Conservation (phyloP, 129 eudicot genomes). For the Ambrosia artemisiifolia region DNA sequence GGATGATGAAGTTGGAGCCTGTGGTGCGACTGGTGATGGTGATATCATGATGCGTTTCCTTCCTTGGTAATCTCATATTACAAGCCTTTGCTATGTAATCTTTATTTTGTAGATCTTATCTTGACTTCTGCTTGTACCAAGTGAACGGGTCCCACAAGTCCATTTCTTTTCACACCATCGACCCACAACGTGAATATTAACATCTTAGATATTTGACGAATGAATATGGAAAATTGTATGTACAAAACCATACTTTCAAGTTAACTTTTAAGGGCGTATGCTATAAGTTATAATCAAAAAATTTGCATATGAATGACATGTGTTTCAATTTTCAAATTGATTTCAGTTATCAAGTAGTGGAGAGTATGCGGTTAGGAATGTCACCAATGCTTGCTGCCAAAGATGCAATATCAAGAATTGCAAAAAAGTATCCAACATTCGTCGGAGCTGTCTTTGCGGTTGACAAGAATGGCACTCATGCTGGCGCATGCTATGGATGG, state of each 20-base stretch:
- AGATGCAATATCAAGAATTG: slow-evolving; percentile 80
- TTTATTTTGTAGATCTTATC: background rate
- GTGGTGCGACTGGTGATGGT: slow-evolving; percentile 98
- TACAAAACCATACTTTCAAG: background rate
- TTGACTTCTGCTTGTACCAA: background rate
- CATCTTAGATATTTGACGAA: background rate
- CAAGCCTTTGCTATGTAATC: background rate
- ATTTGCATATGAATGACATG: background rate
- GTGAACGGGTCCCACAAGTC: background rate
- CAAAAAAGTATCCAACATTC: slow-evolving; percentile 66
- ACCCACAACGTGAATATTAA: background rate
- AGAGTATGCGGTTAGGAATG: slow-evolving; percentile 93
- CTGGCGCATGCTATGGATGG: slow-evolving; percentile 97
- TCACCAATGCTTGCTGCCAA: slow-evolving; percentile 71
- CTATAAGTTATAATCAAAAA: background rate
- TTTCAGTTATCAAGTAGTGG: slow-evolving; percentile 88
- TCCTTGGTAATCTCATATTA: slow-evolving; percentile 62
- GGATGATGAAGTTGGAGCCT: slow-evolving; percentile 89
- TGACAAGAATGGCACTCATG: slow-evolving; percentile 69
- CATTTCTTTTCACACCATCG: background rate
- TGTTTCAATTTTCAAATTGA: too few species aligned
- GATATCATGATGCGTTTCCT: slow-evolving; percentile 99
- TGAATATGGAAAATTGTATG: background rate
- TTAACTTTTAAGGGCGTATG: background rate
- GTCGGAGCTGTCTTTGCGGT: slow-evolving; percentile 89